phyloP scores from a whole-genome alignment of 441 rosid species.

The Corymbia citriodora region DNA sequence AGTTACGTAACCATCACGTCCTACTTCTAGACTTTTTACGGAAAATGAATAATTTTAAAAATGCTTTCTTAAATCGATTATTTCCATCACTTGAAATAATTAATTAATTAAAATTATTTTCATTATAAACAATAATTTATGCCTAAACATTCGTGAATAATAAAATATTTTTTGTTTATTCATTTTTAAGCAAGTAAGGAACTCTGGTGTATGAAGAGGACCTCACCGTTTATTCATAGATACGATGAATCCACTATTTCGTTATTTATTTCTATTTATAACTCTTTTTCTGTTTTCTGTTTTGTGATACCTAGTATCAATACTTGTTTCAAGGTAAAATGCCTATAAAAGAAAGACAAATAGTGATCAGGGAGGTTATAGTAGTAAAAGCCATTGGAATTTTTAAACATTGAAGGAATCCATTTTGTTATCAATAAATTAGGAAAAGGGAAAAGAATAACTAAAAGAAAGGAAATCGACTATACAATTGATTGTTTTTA shows the following conservation, averaged over 20 bases:
- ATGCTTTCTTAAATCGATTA: too few relatives aligned
- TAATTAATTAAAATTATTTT: too few relatives aligned
- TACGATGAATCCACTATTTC: too few relatives aligned
- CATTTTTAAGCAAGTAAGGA: accelerated
- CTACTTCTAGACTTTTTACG: accelerated
- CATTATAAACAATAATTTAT: too few relatives aligned
- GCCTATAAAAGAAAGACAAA: not conserved
- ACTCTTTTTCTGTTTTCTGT: too few relatives aligned
- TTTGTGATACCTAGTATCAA: not conserved
- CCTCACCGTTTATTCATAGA: not conserved
- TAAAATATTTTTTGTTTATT: too few relatives aligned
- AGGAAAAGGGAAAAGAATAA: not conserved
- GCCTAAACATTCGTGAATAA: accelerated
- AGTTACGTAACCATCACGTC: not conserved
- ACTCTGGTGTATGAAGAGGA: accelerated
- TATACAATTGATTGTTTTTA: accelerated
- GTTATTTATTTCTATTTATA: too few relatives aligned
- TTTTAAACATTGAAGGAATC: not conserved
- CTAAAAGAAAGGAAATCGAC: accelerated
- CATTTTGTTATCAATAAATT: not conserved
- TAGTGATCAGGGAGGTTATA: not conserved
- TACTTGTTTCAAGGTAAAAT: not conserved
- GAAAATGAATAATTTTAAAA: accelerated
- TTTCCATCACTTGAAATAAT: too few relatives aligned
- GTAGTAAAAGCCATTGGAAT: not conserved